Evolutionary conservation across 331 rosid genomes (phyloP), one percentile per base, ranked within the genome.

Genomic region (Phaseolus coccineus): DNA sequence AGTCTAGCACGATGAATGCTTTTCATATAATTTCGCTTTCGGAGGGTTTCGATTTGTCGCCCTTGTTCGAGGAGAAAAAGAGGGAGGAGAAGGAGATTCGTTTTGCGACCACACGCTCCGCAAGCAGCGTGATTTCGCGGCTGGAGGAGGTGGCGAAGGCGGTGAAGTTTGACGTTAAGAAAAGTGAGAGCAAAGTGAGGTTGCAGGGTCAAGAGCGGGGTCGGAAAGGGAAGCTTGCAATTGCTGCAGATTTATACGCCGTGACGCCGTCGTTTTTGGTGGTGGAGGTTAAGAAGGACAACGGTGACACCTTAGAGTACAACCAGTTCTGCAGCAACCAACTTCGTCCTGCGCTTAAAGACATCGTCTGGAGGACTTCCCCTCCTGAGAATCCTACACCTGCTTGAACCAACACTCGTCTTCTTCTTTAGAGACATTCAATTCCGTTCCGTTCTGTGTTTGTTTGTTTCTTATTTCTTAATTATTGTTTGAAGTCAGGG

Each of bases 271-370:
- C 97, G 73, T 86, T 94, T 39, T 3, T 91, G 82, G 92, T 93
- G 52, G 94, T 93, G 77, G 98, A 91, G 79, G 94, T 93, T 63
- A 93, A 88, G 92, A 93, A 93, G 74, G 92, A 91, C 25, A 84
- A 65, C 3, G 98, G 98, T 1, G 98, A 93, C 6, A 88, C 93
- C 2, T 72, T 91, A 24, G 98, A 93, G 86, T 93, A 91, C 22
- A 91, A 91, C 44, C 92, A 91, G 52, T 93, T 93, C 94, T 93
- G 98, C 76, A 87, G 87, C 68, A 86, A 88, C 51, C 90, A 91
- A 89, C 94, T 93, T 58, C 89, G 97, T 0, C 98, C 98, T 28
- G 98, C 96, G 9, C 90, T 93, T 7, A 93, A 91, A 30, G 98
- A 93, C 85, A 93, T 93, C 33, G 83, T 83, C 2, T 93, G 96